Evolutionary conservation across 306 rosid species (phyloP).

Genomic region (Hylodesmum podocarpum): DNA sequence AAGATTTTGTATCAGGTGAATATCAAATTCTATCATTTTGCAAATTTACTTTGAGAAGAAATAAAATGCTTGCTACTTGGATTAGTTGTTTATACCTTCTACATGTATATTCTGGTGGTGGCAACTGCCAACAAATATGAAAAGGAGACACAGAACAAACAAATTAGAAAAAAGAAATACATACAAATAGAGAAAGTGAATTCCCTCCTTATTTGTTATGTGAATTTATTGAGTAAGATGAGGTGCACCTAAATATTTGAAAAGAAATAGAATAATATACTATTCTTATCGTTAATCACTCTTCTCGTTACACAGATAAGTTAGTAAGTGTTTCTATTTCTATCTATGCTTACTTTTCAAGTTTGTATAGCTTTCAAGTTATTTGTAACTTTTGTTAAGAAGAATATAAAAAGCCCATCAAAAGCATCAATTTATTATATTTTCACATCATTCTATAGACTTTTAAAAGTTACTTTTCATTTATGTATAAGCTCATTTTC

Average conservation of each 20-base stretch:
- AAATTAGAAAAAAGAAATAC: not conserved
- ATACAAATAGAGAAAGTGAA: not conserved
- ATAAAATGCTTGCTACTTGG: slow-evolving; percentile 24
- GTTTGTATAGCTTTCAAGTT: not conserved
- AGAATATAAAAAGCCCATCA: not conserved
- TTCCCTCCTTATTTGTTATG: not conserved
- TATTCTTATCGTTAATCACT: not conserved
- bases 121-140: not conserved
- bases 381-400: not conserved
- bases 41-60: slow-evolving; percentile 19
- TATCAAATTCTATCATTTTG: slow-evolving; percentile 9
- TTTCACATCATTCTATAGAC: not conserved
- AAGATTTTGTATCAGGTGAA: slow-evolving; percentile 24
- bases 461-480: too few species aligned
- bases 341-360: not conserved
- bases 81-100: not conserved
- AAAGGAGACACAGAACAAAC: not conserved
- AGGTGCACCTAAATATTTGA: not conserved
- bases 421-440: not conserved
- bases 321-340: not conserved
- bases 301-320: not conserved
- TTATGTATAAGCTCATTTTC: too few species aligned
- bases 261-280: not conserved
- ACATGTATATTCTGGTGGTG: not conserved
- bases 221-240: not conserved